Evolutionary conservation across 108 stramenopile genomes (phyloP), one percentile per base, ranked within the genome.

Genomic region (Epithemia pelagica): DNA sequence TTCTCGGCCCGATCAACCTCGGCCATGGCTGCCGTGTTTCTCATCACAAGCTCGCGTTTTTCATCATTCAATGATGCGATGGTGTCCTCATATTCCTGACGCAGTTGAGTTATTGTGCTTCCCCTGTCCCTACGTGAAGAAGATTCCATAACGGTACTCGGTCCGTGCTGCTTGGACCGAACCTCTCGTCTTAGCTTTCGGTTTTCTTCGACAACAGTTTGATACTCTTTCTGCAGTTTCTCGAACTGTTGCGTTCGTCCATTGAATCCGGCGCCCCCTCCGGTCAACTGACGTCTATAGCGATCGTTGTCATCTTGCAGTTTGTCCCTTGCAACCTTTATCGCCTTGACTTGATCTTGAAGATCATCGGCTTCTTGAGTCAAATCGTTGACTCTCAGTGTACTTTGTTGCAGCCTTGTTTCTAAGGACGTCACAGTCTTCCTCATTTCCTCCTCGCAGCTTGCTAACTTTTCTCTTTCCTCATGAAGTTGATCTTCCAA

Each of bases 21-120:
- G 27, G 82, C 80, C 15, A 77, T 68, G 18, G 84, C 82, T 18
- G 92, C 82, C 28, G 87, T 83, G 59, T 88, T 83, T 57, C 79
- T 83, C 92, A 93, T 90, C 19, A 93, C 70, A 15, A 93, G 76
- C 31, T 89, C 84, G 1, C 89, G 79, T 61, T 90, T 93, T 65
- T 93, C 92, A 56, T 84, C 84, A 52, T 83, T 85, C 59, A 93
- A 54, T 29, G 69, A 64, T 30, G 79, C 69, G 26, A 90, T 84
- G 22, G 62, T 82, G 63, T 88, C 92, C 54, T 90, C 89, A 64
- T 83, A 93, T 61, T 90, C 92, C 59, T 83, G 74, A 5, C 72
- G 71, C 2, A 93, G 65, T 19, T 87, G 74, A 5, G 80, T 74
- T 61, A 78, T 80, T 32, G 61, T 80, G 21, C 51, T 67, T 26